These are phyloP conservation scores for Odonthalia washingtoniensis DNA, from an alignment of 31 red algal genomes.

Conservation along the genomic window DNA sequence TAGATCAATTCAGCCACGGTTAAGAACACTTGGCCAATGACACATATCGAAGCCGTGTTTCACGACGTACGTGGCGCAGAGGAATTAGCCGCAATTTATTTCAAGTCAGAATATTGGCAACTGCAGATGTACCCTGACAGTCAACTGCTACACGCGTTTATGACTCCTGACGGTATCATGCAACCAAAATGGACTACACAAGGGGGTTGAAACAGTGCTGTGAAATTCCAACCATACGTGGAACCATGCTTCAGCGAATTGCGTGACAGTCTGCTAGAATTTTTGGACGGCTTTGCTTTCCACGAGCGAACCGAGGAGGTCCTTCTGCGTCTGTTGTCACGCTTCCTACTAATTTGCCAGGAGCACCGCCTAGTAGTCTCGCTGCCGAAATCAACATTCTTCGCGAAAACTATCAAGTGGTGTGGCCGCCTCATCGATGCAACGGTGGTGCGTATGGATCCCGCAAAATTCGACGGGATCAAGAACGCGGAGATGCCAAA, in stretches of 20 bases:
- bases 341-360: constrained; percentile 18
- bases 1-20: constrained; percentile 24
- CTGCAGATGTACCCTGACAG: background rate
- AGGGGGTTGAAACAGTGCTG: constrained; percentile 14
- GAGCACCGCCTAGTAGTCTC: background rate
- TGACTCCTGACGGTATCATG: constrained; percentile 8
- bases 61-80: background rate
- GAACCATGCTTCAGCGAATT: constrained; percentile 2
- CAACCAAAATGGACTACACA: background rate
- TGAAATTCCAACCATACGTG: constrained; percentile 17
- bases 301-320: background rate
- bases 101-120: constrained; percentile 38
- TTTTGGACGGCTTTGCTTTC: constrained; percentile 35
- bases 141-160: background rate
- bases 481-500: background rate
- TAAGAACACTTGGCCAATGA: constrained; percentile 34
- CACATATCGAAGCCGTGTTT: constrained; percentile 29
- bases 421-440: constrained; percentile 49
- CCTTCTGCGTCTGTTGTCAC: constrained; percentile 1
- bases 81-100: constrained; percentile 22
- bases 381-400: background rate
- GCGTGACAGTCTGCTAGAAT: constrained; percentile 1
- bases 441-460: constrained; percentile 4
- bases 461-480: background rate
- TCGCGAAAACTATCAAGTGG: constrained; percentile 3